Evolutionary conservation across 805 yeast species (phyloP), one percentile per base, ranked within the genome.

Genomic region (Saccharomycopsis sp.): DNA sequence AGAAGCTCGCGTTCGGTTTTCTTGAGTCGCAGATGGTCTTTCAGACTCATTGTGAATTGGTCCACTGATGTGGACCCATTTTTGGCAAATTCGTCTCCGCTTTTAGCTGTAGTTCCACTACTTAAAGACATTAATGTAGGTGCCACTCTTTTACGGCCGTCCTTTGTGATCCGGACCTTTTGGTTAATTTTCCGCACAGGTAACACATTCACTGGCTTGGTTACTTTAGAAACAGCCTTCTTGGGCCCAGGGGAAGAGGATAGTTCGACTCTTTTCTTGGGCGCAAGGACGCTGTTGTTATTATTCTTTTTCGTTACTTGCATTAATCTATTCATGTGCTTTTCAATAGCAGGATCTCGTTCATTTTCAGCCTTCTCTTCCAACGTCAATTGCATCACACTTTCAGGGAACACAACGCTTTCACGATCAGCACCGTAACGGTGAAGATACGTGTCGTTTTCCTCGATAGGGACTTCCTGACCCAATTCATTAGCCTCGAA

Each of bases 391-490:
- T 92, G 97, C 56, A 83, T 86, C 1, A 86, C 80, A 70, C 94
- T 86, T 67, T 93, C 98, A 0, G 97, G 96, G 65, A 90, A 87
- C 20, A 86, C 85, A 74, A 87, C 76, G 7, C 88, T 81, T 63
- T 92, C 97, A 58, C 91, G 80, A 62, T 89, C 96, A 1, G 88
- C 91, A 62, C 99, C 98, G 68, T 87, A 93, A 64, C 90, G 78
- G 64, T 87, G 84, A 58, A 93, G 76, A 59, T 89, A 87, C 49
- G 81, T 77, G 59, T 83, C 86, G 59, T 87, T 84, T 64, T 80
- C 81, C 47, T 81, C 92, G 44, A 84, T 67, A 0, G 96, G 86
- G 2, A 86, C 78, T 3, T 78, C 75, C 25, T 65, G 70, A 2
- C 96, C 96, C 23, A 87, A 69, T 65, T 87, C 96, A 54, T 75